Percentiles rank a stretch among this genome's conserved stretches.
Evolutionary conservation across 2,329 filamentous ascomycete species (phyloP).

Genomic region (Penicillium sp.): DNA sequence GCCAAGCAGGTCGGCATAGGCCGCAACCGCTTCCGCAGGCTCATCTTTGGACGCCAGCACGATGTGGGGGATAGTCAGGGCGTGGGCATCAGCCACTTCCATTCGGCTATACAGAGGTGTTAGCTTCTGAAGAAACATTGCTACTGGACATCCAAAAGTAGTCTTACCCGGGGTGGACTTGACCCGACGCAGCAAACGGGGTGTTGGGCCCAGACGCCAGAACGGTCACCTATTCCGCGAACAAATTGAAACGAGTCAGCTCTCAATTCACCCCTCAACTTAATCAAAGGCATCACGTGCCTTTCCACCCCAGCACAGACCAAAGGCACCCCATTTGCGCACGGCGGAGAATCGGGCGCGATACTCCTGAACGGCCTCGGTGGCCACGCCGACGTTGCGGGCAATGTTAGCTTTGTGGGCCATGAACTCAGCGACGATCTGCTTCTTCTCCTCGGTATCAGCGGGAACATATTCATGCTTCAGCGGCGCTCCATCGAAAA

Average conservation of each 20-base stretch:
- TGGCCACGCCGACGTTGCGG: slow-evolving; percentile 34
- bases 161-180: slow-evolving; percentile 40
- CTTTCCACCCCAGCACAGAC: slow-evolving; percentile 74
- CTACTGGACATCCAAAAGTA: slow-evolving; percentile 19
- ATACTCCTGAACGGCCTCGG: slow-evolving; percentile 47
- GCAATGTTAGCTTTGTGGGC: slow-evolving; percentile 39
- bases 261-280: too few relatives aligned
- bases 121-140: too few relatives aligned
- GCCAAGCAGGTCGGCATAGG: slow-evolving; percentile 54
- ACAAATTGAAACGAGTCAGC: slow-evolving; percentile 27
- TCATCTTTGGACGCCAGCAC: slow-evolving; percentile 70
- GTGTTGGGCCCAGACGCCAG: slow-evolving; percentile 53
- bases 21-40: slow-evolving; percentile 53
- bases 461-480: slow-evolving; percentile 59
- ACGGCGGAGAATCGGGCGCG: slow-evolving; percentile 57
- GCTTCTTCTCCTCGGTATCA: slow-evolving; percentile 64
- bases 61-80: slow-evolving; percentile 62
- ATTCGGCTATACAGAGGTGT: slow-evolving; percentile 25
- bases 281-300: slow-evolving; percentile 44
- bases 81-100: slow-evolving; percentile 61
- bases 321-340: slow-evolving; percentile 62
- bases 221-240: slow-evolving; percentile 37
- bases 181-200: slow-evolving; percentile 51
- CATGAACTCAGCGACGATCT: slow-evolving; percentile 62
- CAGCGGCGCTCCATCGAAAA: slow-evolving; percentile 49